Base-by-base conservation (phyloP, 2,329 filamentous ascomycete genomes). In the Coniella lustricola region DNA sequence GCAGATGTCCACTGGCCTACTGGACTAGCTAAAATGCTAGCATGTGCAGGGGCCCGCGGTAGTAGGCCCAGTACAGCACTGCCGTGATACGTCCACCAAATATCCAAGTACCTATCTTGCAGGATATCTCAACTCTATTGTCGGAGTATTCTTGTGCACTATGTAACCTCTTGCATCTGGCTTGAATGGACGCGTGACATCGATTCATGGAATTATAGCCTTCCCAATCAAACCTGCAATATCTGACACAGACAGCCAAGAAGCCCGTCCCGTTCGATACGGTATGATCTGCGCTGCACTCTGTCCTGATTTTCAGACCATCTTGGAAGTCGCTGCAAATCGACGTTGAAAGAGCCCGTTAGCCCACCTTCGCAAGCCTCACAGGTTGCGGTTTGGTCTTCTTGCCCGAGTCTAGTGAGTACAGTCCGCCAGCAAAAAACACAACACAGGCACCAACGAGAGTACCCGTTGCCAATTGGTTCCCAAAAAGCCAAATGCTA, bases 401-500 rank as follows among this genome's bases (percentile, higher is more conserved):
- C 58, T 66, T 66, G 36, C 64, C 62, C 46, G 74, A 71, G 55
- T 94, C 90, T 59, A 90, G 77, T 2, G 88, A 90, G 69, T 98
- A 98, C 54, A 97, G 65, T 0, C 84, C 91, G n/a, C 90, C 93
- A 0, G 89, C 88, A 13, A 85, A 79, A 68, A 97, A 98, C 7
- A 98, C 93, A 53, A 97, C 73, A 4, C 81, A 72, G 1, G 91
- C 90, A 3, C 93, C 93, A 4, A 88, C 51, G 46, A 95, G 67
- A 52, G 95, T 95, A 34, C 88, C 84, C 0, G 74, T 68, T 12
- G 85, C 81, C 55, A 98, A 72, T 34, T 77, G 69, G 63, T 98
- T 96, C 4, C 91, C 93, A 67, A 98, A 98, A 2, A 98, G 67
- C 78, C 90, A 91, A 51, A 97, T 94, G 58, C 90, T 96, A 50